phyloP scores from a whole-genome alignment of 2,329 filamentous ascomycete species.

The Ceratocystiopsis sp. region DNA sequence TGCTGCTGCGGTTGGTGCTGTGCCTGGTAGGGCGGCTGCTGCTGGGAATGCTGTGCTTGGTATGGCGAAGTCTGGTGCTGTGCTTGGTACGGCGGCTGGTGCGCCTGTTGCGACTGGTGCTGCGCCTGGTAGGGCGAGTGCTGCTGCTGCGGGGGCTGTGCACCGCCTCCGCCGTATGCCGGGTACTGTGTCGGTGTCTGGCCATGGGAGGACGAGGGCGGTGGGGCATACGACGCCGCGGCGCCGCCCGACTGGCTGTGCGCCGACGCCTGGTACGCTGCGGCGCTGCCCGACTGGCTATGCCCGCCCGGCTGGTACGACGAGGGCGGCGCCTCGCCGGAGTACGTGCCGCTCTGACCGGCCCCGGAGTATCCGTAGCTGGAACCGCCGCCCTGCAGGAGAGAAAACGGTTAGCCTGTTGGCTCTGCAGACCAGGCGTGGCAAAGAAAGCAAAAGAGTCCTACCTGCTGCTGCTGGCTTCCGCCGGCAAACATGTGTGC shows the following conservation, averaged over 20 bases:
- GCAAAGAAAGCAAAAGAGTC: no score
- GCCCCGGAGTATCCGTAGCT: constrained; percentile 46
- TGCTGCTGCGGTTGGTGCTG: constrained; percentile 2
- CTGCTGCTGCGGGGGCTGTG: constrained; percentile 1
- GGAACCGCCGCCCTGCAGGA: not conserved
- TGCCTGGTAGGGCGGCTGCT: constrained; percentile 2
- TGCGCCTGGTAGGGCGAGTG: constrained; percentile 2
- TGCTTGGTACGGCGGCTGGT: not conserved
- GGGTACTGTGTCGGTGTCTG: constrained; percentile 1
- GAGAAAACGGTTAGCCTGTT: no score
- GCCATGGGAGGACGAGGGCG: not conserved
- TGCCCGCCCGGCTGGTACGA: constrained; percentile 32
- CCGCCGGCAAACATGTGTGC: constrained; percentile 34
- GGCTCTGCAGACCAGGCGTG: no score
- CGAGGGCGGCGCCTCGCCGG: constrained; percentile 43
- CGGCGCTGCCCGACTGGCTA: constrained; percentile 4
- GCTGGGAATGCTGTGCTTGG: not conserved
- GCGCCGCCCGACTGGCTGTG: constrained; percentile 1
- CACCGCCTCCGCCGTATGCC: constrained; percentile 1
- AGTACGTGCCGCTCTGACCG: constrained; percentile 38
- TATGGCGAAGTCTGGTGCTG: not conserved
- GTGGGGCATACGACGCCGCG: not conserved
- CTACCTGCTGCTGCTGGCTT: constrained; percentile 20
- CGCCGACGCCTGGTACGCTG: not conserved
- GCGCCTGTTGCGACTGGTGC: not conserved